A percentile compares a stretch with the other conserved stretches of the same genome.
These are phyloP conservation scores for Monilinia fructigena DNA, from an alignment of 2,329 filamentous ascomycete genomes.

Conservation along the genomic window DNA sequence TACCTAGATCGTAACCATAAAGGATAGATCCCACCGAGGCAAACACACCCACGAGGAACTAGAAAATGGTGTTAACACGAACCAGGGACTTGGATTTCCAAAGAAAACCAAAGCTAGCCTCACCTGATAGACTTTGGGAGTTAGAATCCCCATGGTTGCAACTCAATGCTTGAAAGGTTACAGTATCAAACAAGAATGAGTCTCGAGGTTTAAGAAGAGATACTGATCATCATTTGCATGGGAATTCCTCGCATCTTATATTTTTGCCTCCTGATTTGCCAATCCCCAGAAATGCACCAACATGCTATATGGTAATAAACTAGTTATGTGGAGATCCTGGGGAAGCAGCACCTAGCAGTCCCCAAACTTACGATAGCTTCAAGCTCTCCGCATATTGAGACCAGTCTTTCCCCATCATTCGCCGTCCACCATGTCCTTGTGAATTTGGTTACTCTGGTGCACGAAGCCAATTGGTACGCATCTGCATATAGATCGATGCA, in stretches of 20 bases:
- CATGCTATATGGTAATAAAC: background rate
- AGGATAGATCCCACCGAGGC: slow-evolving; percentile 56
- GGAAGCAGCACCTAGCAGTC: slow-evolving; percentile 1
- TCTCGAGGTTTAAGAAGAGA: slow-evolving; percentile 7
- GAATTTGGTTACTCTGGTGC: background rate
- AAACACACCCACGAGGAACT: slow-evolving; percentile 46
- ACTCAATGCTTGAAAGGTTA: slow-evolving; percentile 12
- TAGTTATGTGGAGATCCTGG: slow-evolving; percentile 25
- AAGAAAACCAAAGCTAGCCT: background rate
- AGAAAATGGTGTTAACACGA: background rate
- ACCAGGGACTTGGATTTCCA: background rate
- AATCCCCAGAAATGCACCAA: slow-evolving; percentile 1
- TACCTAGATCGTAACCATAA: slow-evolving; percentile 56
- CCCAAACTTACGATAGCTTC: background rate
- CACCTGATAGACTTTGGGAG: slow-evolving; percentile 41
- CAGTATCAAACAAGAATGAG: background rate
- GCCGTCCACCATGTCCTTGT: background rate
- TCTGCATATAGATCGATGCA: background rate
- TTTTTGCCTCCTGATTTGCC: background rate
- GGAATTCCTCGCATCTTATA: slow-evolving; percentile 20
- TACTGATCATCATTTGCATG: background rate
- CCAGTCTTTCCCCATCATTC: slow-evolving; percentile 9
- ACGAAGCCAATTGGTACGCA: slow-evolving; percentile 5
- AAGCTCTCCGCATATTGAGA: background rate
- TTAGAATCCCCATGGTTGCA: slow-evolving; percentile 34